These are phyloP conservation scores for Cotoneaster glaucophyllus DNA, from an alignment of 306 rosid genomes.

Conservation along the genomic window DNA sequence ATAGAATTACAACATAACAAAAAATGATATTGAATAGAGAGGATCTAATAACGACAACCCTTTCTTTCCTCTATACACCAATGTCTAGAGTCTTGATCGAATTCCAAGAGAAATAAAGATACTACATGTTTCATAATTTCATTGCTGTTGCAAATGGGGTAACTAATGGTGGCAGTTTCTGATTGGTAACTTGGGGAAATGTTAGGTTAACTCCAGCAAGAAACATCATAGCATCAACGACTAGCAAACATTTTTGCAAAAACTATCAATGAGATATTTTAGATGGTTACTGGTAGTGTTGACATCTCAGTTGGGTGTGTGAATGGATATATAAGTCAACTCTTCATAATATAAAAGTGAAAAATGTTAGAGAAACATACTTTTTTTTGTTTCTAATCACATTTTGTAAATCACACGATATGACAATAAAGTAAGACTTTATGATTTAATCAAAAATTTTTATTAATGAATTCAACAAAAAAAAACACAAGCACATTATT, in stretches of 20 bases:
- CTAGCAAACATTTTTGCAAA: neutral
- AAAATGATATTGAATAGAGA: neutral
- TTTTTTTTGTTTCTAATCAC: too few species aligned
- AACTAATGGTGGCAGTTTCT: neutral
- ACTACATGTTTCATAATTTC: neutral
- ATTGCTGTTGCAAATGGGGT: neutral
- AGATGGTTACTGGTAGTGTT: neutral
- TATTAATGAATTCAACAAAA: too few species aligned
- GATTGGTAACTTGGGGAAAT: neutral
- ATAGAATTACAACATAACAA: too few species aligned
- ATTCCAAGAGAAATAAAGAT: neutral
- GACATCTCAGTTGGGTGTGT: neutral
- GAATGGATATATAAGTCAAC: constrained; percentile 6
- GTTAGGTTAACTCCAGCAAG: neutral
- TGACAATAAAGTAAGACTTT: too few species aligned
- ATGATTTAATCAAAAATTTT: too few species aligned
- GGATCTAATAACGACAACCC: too few species aligned
- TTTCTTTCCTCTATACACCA: too few species aligned
- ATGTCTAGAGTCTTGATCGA: too few species aligned
- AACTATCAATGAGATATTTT: neutral
- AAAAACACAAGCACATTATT: too few species aligned
- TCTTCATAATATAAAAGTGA: neutral
- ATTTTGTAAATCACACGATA: too few species aligned
- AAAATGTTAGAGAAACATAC: too few species aligned
- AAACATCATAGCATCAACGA: neutral